Evolutionary conservation across 192 early-diverging fungal species (phyloP), one percentile per base, ranked within the genome.

Genomic region (Umbelopsis ramanniana): DNA sequence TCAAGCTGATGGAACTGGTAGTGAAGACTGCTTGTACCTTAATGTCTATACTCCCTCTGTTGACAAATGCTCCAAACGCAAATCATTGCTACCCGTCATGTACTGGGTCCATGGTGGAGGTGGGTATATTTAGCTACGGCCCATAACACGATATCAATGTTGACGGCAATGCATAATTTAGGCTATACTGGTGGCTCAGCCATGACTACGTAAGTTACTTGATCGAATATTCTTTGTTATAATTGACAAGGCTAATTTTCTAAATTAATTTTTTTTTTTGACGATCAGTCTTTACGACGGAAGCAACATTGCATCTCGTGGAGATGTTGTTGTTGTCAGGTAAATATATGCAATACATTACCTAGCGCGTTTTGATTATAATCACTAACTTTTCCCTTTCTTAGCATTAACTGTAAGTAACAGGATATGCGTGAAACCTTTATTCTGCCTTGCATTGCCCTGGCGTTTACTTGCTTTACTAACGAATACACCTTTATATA

Each of bases 21-120:
- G 53, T 22, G 88, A 89, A 54, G 88, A 87, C 46, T 89, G 88
- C 63, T 52, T 89, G 4, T 77, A 84, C 23, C 67, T 89, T 29
- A 89, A 88, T 52, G 72, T 89, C 10, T 87, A 77, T 72, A 79
- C 83, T 14, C 84, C 83, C 15, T 74, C 69, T 23, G 68, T 53
- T 40, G 46, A 45, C 11, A 66, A 63, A 24, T 71, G 60, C 10
- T 46, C 52, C 12, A 69, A 74, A 21, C 67, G 83, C 10, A 26
- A 54, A 5, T 8, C 22, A 6, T 26, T 54, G 9, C 53, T 54
- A 17, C 89, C 91, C 47, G 91, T 91, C 3, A 77, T 91, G 74
- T 80, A 89, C 3, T 91, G 78, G 57, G 12, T 26, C 14, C 53
- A 54, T 9, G 23, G 53, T 26, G 53, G 53, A 22, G 6, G 23